Conservation (phyloP, 805 yeast species). For the Yarrowia alimentaria region DNA sequence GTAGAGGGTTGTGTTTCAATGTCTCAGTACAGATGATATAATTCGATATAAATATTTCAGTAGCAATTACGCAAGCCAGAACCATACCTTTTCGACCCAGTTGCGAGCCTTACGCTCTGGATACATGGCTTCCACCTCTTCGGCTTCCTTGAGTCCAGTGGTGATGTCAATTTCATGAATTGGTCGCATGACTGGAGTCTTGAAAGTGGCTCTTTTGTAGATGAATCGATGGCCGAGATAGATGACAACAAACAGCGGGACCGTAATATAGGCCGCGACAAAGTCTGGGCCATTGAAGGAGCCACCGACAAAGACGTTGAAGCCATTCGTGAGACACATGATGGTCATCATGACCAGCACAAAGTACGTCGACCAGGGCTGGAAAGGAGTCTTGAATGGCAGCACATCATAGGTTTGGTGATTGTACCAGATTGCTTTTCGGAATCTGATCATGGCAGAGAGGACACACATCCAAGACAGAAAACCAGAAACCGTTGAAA, state of each 20-base stretch:
- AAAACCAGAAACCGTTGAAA: constrained; percentile 65
- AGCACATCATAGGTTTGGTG: constrained; percentile 51
- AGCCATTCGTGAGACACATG: constrained; percentile 70
- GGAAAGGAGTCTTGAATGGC: constrained; percentile 55
- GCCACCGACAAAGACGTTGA: constrained; percentile 57
- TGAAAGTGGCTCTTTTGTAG: constrained; percentile 43
- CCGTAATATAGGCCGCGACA: constrained; percentile 68
- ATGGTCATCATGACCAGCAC: constrained; percentile 51
- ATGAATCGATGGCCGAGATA: constrained; percentile 56
- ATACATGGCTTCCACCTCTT: constrained; percentile 55
- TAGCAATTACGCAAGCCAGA: constrained; percentile 52
- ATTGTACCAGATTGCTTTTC: constrained; percentile 59
- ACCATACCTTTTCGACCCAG: constrained; percentile 47
- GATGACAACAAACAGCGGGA: constrained; percentile 54
- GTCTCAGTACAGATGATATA: no score
- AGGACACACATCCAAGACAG: constrained; percentile 59
- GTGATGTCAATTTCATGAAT: constrained; percentile 58
- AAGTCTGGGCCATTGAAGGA: constrained; percentile 56
- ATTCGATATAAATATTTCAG: no score
- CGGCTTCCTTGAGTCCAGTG: constrained; percentile 52
- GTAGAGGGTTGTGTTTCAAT: no score
- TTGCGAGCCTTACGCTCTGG: constrained; percentile 40
- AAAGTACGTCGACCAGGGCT: constrained; percentile 59
- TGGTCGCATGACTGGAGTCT: constrained; percentile 47
- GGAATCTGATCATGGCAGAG: constrained; percentile 58